Conservation (phyloP, 1,284 basidiomycete genomes). For the Trichosporon coremiiforme region DNA sequence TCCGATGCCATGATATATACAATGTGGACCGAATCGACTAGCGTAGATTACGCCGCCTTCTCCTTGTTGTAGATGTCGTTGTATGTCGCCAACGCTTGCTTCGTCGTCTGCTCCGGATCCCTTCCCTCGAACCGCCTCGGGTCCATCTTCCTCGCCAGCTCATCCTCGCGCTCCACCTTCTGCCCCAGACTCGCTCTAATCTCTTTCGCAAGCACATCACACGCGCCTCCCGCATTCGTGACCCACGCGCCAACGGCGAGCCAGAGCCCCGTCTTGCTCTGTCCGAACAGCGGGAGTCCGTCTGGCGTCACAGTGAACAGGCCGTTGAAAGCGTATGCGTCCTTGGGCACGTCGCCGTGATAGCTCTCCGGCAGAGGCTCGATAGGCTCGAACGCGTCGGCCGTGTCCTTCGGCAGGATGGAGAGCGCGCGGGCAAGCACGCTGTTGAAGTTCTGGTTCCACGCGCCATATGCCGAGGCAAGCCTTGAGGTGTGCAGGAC, state of each 20-base stretch:
- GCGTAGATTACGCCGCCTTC: no score
- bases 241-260: slow-evolving; percentile 39
- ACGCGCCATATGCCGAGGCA: slow-evolving; percentile 31
- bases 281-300: slow-evolving; percentile 36
- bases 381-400: slow-evolving; percentile 22
- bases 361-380: background rate
- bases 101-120: slow-evolving; percentile 14
- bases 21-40: no score
- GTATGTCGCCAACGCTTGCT: slow-evolving; percentile 33
- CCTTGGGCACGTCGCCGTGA: background rate
- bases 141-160: slow-evolving; percentile 31
- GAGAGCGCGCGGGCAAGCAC: slow-evolving; percentile 27
- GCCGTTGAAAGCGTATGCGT: slow-evolving; percentile 36
- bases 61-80: slow-evolving; percentile 41
- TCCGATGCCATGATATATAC: no score
- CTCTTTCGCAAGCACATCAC: slow-evolving; percentile 32
- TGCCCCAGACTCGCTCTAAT: slow-evolving; percentile 27
- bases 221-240: slow-evolving; percentile 37
- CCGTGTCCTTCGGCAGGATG: slow-evolving; percentile 30
- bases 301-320: slow-evolving; percentile 43
- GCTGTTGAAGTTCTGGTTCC: slow-evolving; percentile 28
- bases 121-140: slow-evolving; percentile 43
- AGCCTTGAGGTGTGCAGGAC: slow-evolving; percentile 3
- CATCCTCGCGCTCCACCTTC: background rate
- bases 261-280: slow-evolving; percentile 27